Evolutionary conservation across 306 rosid species (phyloP), one percentile per base, ranked within the genome.

Genomic region (Bauhinia variegata): DNA sequence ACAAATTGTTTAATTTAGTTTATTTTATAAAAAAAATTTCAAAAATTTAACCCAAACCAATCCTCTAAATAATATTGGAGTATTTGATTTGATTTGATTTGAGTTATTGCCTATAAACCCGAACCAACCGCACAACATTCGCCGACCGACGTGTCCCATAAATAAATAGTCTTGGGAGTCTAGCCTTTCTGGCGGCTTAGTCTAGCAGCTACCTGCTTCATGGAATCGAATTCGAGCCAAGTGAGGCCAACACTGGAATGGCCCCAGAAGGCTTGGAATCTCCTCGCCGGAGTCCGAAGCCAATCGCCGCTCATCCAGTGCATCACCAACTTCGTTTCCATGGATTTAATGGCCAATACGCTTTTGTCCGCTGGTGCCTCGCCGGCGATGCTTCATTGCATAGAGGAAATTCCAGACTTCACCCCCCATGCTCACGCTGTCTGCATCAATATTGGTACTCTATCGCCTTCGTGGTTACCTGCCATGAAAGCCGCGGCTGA

Each of bases 271-370:
- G 82, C 89, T 42, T 92, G 95, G 95, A 11, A 30, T 0, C 46
- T 79, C 0, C 84, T 92, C 0, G 53, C 79, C 14, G n/a, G 54
- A 8, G 75, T 87, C 9, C 88, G 98, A 19, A 17, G 47, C 67
- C 74, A 72, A 50, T 82, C 92, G 0, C 98, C 95, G 8, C 73
- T 92, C 19, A 74, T 89, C 65, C 97, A 89, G 41, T 92, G 98
- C 93, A 89, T 92, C 67, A 92, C 98, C 4, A 92, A 89, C 81
- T 87, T 84, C 59, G 96, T 87, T 7, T 92, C 96, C 36, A 92
- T 92, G 96, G 98, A 92, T 76, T 60, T 92, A 23, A 82, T 86
- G 85, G 98, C 97, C 71, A 92, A 92, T 73, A 81, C 88, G 2
- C 98, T 89, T 54, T 68, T 87, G 14, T 77, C 98, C 44, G 84